phyloP scores from a whole-genome alignment of 2,329 filamentous ascomycete species.

The Sarocladiaceae sp. region DNA sequence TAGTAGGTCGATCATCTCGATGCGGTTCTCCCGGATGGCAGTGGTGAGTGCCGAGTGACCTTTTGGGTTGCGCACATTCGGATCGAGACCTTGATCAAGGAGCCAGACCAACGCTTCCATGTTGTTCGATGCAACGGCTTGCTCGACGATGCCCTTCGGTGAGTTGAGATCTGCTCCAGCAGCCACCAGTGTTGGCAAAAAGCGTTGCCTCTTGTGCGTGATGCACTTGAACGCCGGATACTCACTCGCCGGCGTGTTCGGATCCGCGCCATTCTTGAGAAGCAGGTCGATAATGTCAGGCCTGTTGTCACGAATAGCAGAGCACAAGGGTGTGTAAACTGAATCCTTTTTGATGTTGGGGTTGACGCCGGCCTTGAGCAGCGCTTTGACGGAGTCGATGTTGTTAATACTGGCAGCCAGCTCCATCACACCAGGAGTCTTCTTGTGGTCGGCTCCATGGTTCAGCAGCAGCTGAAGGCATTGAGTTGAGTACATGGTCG shows the following conservation, averaged over 20 bases:
- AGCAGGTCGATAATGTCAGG: constrained; percentile 56
- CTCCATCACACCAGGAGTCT: constrained; percentile 58
- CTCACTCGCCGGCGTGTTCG: constrained; percentile 56
- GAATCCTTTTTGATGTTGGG: constrained; percentile 59
- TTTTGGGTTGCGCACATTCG: constrained; percentile 52
- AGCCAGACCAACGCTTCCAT: constrained; percentile 54
- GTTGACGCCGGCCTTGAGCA: constrained; percentile 53
- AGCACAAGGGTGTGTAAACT: constrained; percentile 61
- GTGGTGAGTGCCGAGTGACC: constrained; percentile 59
- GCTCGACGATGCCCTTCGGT: constrained; percentile 61
- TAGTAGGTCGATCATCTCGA: constrained; percentile 54
- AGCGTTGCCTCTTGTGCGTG: constrained; percentile 56
- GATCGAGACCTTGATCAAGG: constrained; percentile 51
- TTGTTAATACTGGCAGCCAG: constrained; percentile 58
- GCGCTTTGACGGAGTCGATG: constrained; percentile 51
- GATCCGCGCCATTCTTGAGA: constrained; percentile 50
- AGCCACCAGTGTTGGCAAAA: constrained; percentile 51
- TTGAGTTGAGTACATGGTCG: constrained; percentile 46
- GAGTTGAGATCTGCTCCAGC: constrained; percentile 53
- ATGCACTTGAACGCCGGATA: constrained; percentile 64
- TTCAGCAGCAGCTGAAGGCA: constrained; percentile 53
- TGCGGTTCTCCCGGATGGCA: constrained; percentile 54
- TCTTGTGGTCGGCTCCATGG: constrained; percentile 54
- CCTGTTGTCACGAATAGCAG: constrained; percentile 60
- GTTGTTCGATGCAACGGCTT: constrained; percentile 56